Evolutionary conservation across 257 asterid species (phyloP), one percentile per base, ranked within the genome.

Genomic region (Salvia miltiorrhiza): DNA sequence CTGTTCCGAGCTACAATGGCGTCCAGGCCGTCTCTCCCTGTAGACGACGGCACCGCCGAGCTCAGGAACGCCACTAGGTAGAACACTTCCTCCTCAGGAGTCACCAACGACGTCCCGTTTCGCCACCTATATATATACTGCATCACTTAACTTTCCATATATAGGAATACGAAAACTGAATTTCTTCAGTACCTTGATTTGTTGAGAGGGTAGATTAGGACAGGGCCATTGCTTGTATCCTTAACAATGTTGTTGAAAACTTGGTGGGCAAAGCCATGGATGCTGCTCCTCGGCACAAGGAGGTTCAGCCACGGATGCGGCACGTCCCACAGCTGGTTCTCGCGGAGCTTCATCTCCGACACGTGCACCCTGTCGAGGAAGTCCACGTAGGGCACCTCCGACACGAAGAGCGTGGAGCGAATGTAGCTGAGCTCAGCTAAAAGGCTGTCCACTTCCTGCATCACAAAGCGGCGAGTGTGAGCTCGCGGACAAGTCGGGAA

Each of bases 231-330:
- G 87, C 88, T 85, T 16, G 93, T 87, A 70, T 85, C 90, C 45
- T 82, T 82, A 24, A 91, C 79, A 39, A 88, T 87, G 73, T 83
- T 82, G 7, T 87, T 82, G 40, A 91, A 91, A 45, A 88, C 93
- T 71, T 81, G 75, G 62, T 69, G 56, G 0, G 96, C 78, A 56
- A 91, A 91, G 57, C 70, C 86, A 81, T 69, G 83, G 75, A 91
- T 82, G 78, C 71, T 91, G 75, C 82, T 82, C 76, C 75, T 85
- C 30, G 96, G 97, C 56, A 91, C 73, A 21, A 88, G 78, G 30
- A 91, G 88, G 69, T 91, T 91, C 21, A 91, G 76, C 97, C 97
- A 91, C 1, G 97, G 96, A 70, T 91, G 97, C 4, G 95, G 93
- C 54, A 91, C 82, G 7, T 91, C 95, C 97, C 97, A 87, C 79